phyloP scores from a whole-genome alignment of 495 filamentous ascomycete genomes.

The Aspergillus leporis region DNA sequence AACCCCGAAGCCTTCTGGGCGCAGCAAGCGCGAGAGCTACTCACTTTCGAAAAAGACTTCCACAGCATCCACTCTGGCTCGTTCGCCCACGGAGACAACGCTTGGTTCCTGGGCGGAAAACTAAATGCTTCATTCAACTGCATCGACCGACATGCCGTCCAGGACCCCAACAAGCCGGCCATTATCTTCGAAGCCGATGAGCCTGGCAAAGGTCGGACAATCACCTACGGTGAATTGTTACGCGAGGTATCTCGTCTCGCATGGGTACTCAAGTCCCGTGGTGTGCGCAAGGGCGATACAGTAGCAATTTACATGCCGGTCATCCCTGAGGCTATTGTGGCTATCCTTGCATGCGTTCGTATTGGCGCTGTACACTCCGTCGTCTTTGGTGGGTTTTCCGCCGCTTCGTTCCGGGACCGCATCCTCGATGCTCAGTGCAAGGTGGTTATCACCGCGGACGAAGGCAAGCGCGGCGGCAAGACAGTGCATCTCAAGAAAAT shows the following conservation, averaged over 20 bases:
- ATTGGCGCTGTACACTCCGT: slow-evolving; percentile 98
- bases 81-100: slow-evolving; percentile 77
- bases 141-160: slow-evolving; percentile 92
- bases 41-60: slow-evolving; percentile 90
- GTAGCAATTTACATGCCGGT: slow-evolving; percentile 98
- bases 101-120: slow-evolving; percentile 93
- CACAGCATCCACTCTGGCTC: slow-evolving; percentile 82
- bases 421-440: slow-evolving; percentile 86
- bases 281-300: slow-evolving; percentile 95
- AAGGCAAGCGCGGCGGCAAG: slow-evolving; percentile 97
- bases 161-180: slow-evolving; percentile 86
- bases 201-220: slow-evolving; percentile 77
- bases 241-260: slow-evolving; percentile 86
- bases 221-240: slow-evolving; percentile 93
- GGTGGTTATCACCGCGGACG: slow-evolving; percentile 94
- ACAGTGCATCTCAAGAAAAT: slow-evolving; percentile 98
- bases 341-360: slow-evolving; percentile 86
- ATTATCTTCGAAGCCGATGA: slow-evolving; percentile 99
- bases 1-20: slow-evolving; percentile 68
- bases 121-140: slow-evolving; percentile 98
- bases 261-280: slow-evolving; percentile 88
- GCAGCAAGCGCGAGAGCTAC: slow-evolving; percentile 78
- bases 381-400: slow-evolving; percentile 97
- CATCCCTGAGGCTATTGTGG: slow-evolving; percentile 93
- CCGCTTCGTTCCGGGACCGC: slow-evolving; percentile 94